These are phyloP conservation scores for Priceomyces haplophilus DNA, from an alignment of 805 yeast species.

Conservation along the genomic window DNA sequence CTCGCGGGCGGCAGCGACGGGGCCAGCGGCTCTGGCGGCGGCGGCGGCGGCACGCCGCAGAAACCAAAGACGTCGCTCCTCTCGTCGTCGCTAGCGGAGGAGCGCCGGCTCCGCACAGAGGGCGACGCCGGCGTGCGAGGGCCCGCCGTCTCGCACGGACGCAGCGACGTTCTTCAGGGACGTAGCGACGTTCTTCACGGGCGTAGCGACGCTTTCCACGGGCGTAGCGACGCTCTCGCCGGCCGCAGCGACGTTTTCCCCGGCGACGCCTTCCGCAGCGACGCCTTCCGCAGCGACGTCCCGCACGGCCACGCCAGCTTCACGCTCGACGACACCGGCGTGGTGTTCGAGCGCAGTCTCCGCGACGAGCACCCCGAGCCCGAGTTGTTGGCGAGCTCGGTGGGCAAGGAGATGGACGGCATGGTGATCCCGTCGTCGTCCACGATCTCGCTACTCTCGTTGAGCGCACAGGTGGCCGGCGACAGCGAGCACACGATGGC, in stretches of 20 bases:
- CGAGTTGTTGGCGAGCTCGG: slow-evolving; percentile 40
- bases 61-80: slow-evolving; percentile 21
- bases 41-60: too few species aligned
- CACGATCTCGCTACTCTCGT: slow-evolving; percentile 37
- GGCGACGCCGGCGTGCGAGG: neutral
- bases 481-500: neutral
- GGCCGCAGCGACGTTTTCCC: too few species aligned
- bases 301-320: neutral
- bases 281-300: neutral
- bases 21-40: too few species aligned
- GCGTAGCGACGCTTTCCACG: too few species aligned
- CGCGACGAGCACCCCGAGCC: slow-evolving; percentile 45
- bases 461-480: slow-evolving; percentile 20
- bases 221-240: too few species aligned
- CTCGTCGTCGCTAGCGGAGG: slow-evolving; percentile 27
- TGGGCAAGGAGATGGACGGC: slow-evolving; percentile 40
- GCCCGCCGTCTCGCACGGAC: neutral
- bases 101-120: slow-evolving; percentile 6
- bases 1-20: neutral
- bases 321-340: slow-evolving; percentile 1
- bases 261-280: too few species aligned
- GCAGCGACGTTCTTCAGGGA: too few species aligned
- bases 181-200: too few species aligned
- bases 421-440: slow-evolving; percentile 42
- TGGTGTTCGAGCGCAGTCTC: slow-evolving; percentile 1